Evolutionary conservation across 495 filamentous ascomycete genomes (phyloP).

Genomic region (Xylaria castorea): DNA sequence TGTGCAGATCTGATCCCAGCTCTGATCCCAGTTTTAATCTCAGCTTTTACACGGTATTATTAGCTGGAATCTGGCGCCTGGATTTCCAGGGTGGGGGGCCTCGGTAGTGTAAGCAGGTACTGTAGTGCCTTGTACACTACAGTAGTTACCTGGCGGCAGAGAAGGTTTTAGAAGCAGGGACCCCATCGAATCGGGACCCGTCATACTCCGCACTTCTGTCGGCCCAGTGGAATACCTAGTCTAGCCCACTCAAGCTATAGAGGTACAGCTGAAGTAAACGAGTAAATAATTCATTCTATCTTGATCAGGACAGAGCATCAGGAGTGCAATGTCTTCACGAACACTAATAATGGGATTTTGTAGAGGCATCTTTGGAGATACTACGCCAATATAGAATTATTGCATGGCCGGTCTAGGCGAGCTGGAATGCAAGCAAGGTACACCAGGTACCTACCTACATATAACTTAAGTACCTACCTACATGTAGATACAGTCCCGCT

Average conservation of each 20-base stretch:
- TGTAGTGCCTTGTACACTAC: neutral
- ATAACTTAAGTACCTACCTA: neutral
- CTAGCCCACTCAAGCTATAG: neutral
- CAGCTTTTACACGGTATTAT: neutral
- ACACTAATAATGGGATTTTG: neutral
- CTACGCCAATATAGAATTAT: neutral
- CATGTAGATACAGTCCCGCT: neutral
- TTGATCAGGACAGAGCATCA: too few species aligned
- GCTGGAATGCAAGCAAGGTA: neutral
- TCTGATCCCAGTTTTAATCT: neutral
- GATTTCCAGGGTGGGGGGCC: neutral
- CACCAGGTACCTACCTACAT: neutral
- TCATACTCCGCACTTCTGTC: neutral
- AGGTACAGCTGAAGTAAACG: too few species aligned
- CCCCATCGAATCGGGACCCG: neutral
- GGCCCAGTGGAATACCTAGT: neutral
- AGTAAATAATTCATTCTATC: neutral
- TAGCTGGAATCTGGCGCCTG: conserved; percentile 4
- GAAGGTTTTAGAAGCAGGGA: neutral
- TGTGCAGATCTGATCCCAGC: conserved; percentile 20
- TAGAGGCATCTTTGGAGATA: neutral
- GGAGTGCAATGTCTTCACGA: neutral
- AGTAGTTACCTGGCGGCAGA: neutral
- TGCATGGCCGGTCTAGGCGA: neutral
- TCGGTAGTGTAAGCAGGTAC: neutral